These are phyloP conservation scores for Blepharisma stoltei DNA, from an alignment of 73 alveolate genomes.

Conservation along the genomic window DNA sequence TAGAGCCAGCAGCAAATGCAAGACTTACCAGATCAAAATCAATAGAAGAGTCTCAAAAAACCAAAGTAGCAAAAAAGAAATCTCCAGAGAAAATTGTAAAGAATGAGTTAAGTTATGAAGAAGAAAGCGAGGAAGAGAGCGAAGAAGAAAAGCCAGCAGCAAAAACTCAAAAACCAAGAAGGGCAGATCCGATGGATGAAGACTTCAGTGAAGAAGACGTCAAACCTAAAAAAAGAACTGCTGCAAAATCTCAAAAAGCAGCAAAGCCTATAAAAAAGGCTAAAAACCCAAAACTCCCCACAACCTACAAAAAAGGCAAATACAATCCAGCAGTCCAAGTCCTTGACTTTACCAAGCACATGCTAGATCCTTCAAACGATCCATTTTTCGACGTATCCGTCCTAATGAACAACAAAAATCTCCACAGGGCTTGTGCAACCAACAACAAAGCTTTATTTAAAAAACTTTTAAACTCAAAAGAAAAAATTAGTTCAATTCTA, in stretches of 20 bases:
- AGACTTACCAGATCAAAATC: too few relatives aligned
- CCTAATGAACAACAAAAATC: slow-evolving; percentile 37
- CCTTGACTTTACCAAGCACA: neutral
- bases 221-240: neutral
- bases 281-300: neutral
- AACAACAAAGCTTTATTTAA: neutral
- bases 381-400: slow-evolving; percentile 3
- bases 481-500: slow-evolving; percentile 48
- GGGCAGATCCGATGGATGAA: too few relatives aligned
- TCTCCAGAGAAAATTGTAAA: too few relatives aligned
- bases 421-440: slow-evolving; percentile 18
- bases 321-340: slow-evolving; percentile 29
- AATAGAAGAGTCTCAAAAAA: too few relatives aligned
- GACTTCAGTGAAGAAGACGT: neutral
- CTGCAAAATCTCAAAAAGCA: neutral
- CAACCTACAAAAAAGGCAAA: neutral
- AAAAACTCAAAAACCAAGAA: too few relatives aligned
- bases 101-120: too few relatives aligned
- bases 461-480: neutral
- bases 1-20: too few relatives aligned
- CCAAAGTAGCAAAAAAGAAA: too few relatives aligned
- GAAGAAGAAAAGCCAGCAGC: too few relatives aligned
- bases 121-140: too few relatives aligned
- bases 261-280: neutral
- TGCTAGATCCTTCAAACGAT: slow-evolving; percentile 29